A percentile compares a stretch with the other conserved stretches of the same genome.
Evolutionary conservation across 441 rosid species (phyloP).

Genomic region (Populus hybrid): DNA sequence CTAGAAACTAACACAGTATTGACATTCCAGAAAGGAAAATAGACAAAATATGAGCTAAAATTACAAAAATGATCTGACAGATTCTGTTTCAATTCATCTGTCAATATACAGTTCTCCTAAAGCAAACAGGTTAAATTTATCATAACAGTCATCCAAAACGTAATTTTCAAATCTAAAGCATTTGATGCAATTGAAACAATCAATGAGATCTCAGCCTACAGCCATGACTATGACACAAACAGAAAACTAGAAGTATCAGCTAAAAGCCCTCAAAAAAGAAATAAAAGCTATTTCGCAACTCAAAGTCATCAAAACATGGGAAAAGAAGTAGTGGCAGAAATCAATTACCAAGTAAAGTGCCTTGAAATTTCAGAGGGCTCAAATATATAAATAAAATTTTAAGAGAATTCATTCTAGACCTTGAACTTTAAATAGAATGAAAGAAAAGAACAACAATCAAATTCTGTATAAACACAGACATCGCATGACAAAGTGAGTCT

Average conservation of each 20-base stretch:
- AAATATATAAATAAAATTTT: neutral
- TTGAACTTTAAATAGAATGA: neutral
- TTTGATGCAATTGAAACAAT: neutral
- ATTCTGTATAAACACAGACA: neutral
- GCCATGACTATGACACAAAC: neutral
- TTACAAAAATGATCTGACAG: neutral
- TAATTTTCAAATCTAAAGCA: neutral
- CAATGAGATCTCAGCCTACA: neutral
- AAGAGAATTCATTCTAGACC: neutral
- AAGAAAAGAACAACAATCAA: neutral
- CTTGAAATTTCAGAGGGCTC: neutral
- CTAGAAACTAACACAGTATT: neutral
- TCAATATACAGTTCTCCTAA: neutral
- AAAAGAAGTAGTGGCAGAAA: neutral
- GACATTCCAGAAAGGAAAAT: neutral
- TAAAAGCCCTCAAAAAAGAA: neutral
- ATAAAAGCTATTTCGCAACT: neutral
- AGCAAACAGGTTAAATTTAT: neutral
- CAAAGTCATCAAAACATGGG: neutral
- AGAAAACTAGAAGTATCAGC: neutral
- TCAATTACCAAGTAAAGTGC: neutral
- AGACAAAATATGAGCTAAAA: neutral
- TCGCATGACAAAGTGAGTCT: neutral
- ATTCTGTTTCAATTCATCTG: neutral
- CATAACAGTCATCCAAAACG: neutral